Conservation (phyloP, 2,329 filamentous ascomycete species). For the Pseudogymnoascus sp. region DNA sequence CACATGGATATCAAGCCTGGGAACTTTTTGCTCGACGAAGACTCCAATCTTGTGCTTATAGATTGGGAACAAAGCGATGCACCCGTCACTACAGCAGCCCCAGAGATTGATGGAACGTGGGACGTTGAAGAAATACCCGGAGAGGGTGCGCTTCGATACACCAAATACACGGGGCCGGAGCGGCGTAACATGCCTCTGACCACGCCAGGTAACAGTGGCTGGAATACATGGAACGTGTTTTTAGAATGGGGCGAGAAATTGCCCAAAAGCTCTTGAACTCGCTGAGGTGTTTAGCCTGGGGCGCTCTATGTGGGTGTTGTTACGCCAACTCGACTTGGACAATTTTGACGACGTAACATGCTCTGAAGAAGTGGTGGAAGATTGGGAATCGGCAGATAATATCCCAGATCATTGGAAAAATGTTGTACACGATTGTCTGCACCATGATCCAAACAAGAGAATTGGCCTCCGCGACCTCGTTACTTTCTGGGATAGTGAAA, state of each 20-base stretch:
- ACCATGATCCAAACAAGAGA: not conserved
- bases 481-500: not conserved
- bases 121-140: not conserved
- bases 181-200: not conserved
- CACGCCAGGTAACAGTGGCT: not conserved
- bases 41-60: slow-evolving; percentile 18
- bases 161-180: not conserved
- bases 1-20: slow-evolving; percentile 28
- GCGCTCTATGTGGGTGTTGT: not conserved
- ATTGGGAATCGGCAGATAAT: not conserved
- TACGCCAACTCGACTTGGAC: not conserved
- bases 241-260: not conserved
- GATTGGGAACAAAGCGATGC: slow-evolving; percentile 26
- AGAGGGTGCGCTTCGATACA: not conserved
- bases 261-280: not conserved
- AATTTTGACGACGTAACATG: not conserved
- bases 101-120: not conserved
- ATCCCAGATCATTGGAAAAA: not conserved
- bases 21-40: slow-evolving; percentile 23
- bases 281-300: not conserved
- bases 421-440: not conserved
- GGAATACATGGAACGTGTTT: not conserved
- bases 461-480: not conserved
- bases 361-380: not conserved
- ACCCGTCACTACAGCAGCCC: slow-evolving; percentile 16